Base-by-base conservation (phyloP, 1,284 basidiomycete species). In the Rhodotorula glutinis region DNA sequence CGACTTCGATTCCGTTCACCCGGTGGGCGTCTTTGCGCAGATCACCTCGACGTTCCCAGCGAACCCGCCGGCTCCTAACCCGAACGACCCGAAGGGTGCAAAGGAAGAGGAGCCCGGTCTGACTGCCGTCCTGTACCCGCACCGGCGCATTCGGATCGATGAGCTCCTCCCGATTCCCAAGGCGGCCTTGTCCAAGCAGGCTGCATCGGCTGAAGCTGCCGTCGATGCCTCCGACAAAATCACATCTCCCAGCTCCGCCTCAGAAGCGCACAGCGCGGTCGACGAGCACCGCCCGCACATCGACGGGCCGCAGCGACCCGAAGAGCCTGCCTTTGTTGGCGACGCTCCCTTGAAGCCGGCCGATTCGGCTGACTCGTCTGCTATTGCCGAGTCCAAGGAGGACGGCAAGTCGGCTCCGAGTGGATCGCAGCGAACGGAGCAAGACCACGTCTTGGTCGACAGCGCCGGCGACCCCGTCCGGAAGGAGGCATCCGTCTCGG, bases 11-110 rank as follows among this genome's bases (percentile, higher is more conserved):
- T 87, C 91, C 68, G 92, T 98, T 4, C 91, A 98, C 80, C 85
- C 86, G 5, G 92, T 97, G 63, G 96, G 96, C 68, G 93, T 98
- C 14, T 97, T 98, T 77, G 93, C 93, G 4, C 95, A 98, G 81
- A 93, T 98, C 70, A 98, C 95, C 1, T 93, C 90, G 74, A 89
- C 95, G 8, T 98, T 97, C 79, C 85, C 88, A 0, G 87, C 89
- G 10, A 53, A 53, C 38, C 44, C 66, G 2, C 49, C 25, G 3
- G 17, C 58, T n/a, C 58, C 46, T 17, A 21, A 46, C 38, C 81
- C 77, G 62, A 77, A 78, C 49, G 68, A 63, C 43, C 72, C 67
- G 46, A 75, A 72, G 52, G 30, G 55, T n/a, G 70, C 77, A 62
- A 76, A 77, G 57, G 79, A 81, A 44, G 79, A 78, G n/a, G 90